A percentile compares a stretch with the other conserved stretches of the same genome.
These are phyloP conservation scores for Ophiocordyceps camponoti-saundersi DNA, from an alignment of 2,329 filamentous ascomycete species.

Conservation along the genomic window DNA sequence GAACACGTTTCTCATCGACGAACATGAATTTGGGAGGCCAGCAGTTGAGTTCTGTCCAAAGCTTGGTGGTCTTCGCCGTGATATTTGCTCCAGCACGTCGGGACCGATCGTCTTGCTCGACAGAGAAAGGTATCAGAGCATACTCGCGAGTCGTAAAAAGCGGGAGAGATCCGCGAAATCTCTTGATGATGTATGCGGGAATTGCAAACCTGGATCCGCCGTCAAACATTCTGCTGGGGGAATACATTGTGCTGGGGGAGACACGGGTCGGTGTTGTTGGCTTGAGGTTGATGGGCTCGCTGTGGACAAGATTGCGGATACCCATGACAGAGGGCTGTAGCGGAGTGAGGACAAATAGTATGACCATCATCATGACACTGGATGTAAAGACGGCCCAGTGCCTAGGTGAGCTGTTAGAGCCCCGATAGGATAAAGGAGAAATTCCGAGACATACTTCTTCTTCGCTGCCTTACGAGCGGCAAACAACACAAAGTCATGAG, in stretches of 20 bases:
- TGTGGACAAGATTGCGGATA: slow-evolving; percentile 11
- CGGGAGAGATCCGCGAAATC: slow-evolving; percentile 26
- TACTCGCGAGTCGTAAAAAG: slow-evolving; percentile 25
- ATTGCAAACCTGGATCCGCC: slow-evolving; percentile 17
- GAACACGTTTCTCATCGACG: not conserved
- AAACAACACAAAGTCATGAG: slow-evolving; percentile 18
- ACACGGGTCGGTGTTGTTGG: slow-evolving; percentile 15
- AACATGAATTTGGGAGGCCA: slow-evolving; percentile 9
- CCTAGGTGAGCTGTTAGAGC: not conserved
- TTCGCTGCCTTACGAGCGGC: slow-evolving; percentile 14
- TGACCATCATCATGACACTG: slow-evolving; percentile 26
- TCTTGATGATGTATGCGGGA: slow-evolving; percentile 25
- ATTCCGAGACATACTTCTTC: slow-evolving; percentile 14
- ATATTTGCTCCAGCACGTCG: slow-evolving; percentile 6
- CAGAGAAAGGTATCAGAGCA: slow-evolving; percentile 23
- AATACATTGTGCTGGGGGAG: too few species aligned
- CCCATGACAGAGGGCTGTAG: slow-evolving; percentile 38
- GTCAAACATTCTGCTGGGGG: not conserved
- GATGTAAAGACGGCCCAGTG: slow-evolving; percentile 5
- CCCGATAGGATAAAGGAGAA: slow-evolving; percentile 7
- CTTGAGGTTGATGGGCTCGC: not conserved
- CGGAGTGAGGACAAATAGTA: slow-evolving; percentile 33
- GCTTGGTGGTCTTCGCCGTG: slow-evolving; percentile 12
- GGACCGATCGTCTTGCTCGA: not conserved
- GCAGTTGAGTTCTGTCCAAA: slow-evolving; percentile 20